Conservation (phyloP, 257 asterid species). For the Solanum sparsipilum region DNA sequence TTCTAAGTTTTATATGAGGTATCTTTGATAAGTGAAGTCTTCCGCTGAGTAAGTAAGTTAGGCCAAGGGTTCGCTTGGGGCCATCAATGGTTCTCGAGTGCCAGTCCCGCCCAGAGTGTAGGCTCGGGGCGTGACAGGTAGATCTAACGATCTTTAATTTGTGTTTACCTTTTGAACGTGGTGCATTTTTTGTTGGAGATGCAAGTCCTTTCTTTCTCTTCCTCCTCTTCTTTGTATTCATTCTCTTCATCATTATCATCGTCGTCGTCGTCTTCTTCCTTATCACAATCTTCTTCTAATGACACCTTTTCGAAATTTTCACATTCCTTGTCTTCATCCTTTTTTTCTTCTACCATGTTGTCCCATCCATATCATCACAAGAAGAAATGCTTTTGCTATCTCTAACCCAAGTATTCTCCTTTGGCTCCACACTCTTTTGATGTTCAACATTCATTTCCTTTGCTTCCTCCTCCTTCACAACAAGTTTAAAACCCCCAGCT, state of each 20-base stretch:
- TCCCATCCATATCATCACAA: background rate
- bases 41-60: too few relatives aligned
- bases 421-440: background rate
- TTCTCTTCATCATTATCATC: background rate
- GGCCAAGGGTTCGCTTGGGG: too few relatives aligned
- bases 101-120: too few relatives aligned
- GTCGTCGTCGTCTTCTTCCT: fast-evolving
- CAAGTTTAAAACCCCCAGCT: background rate
- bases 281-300: background rate
- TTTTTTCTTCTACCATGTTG: background rate
- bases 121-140: too few relatives aligned
- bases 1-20: too few relatives aligned
- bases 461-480: background rate
- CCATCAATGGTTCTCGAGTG: too few relatives aligned
- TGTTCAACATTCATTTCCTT: background rate
- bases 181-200: background rate
- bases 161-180: background rate
- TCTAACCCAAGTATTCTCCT: background rate
- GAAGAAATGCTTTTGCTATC: background rate
- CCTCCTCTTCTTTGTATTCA: background rate
- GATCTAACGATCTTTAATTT: background rate
- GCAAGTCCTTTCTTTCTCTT: background rate
- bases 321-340: too few relatives aligned
- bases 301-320: too few relatives aligned
- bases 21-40: too few relatives aligned